phyloP scores from a whole-genome alignment of 306 rosid species.

The Vigna nakashimae region DNA sequence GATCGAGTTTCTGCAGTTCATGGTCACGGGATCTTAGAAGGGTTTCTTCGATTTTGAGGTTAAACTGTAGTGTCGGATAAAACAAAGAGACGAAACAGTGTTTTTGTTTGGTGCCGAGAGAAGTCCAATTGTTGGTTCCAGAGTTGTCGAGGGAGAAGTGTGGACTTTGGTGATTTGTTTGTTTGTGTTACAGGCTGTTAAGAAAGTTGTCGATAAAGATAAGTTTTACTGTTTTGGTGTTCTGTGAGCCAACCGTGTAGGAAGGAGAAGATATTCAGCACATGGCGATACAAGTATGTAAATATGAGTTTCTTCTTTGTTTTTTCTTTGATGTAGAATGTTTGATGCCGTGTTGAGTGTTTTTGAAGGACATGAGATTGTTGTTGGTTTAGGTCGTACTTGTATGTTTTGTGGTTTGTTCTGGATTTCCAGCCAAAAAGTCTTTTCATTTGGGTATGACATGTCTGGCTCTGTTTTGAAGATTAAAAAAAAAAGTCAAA shows the following conservation, averaged over 20 bases:
- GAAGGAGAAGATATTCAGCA: constrained; percentile 32
- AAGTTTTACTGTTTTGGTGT: constrained; percentile 2
- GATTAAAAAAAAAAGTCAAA: neutral
- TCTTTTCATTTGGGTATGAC: constrained; percentile 7
- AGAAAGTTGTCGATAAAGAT: constrained; percentile 1
- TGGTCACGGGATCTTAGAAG: constrained; percentile 27
- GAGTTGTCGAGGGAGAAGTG: neutral
- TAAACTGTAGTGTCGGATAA: neutral
- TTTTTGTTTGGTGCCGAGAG: constrained; percentile 7
- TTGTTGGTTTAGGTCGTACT: constrained; percentile 27
- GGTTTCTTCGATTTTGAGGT: constrained; percentile 28
- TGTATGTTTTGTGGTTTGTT: constrained; percentile 12
- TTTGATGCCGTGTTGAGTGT: constrained; percentile 7
- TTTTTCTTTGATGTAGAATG: neutral
- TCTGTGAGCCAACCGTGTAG: neutral
- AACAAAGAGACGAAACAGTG: neutral
- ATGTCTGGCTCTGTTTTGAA: constrained; percentile 27
- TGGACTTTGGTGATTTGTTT: constrained; percentile 9
- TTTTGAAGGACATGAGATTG: constrained; percentile 5
- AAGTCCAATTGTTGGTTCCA: constrained; percentile 15
- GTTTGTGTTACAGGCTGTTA: constrained; percentile 14
- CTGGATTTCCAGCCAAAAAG: constrained; percentile 15
- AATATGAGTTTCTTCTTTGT: constrained; percentile 20
- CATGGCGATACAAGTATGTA: constrained; percentile 62
- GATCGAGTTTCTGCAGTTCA: neutral